Base-by-base conservation (phyloP, 164 flowering plant genomes). In the Nelumbo lutea region DNA sequence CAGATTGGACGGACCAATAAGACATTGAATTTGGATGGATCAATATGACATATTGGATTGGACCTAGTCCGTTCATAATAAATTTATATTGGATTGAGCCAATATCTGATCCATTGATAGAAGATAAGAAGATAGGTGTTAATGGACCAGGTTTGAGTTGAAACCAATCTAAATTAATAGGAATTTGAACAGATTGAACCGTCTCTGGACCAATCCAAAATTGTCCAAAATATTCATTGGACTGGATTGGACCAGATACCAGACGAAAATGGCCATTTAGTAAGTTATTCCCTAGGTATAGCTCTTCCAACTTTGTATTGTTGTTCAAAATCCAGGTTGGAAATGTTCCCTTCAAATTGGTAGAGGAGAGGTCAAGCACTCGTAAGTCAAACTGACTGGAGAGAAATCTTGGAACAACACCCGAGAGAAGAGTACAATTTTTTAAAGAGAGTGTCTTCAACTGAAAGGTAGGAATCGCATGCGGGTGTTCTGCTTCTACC, bases 381-480 rank as follows among this genome's bases (percentile, higher is more conserved):
- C 39, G 40, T 39, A 71, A 48, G 46, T 59, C 42, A 39, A 14
- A 9, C 46, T 71, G 68, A 39, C 3, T 11, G 6, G 55, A 46
- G 68, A 65, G 68, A 40, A 71, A 65, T 5, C 13, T 58, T 4
- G 47, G 64, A 44, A 55, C 9, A 6, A n/a, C 38, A 9, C 61
- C 38, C 3, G 42, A 1, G 45, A 43, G 14, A 6, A 70, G 47
- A 42, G 9, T 64, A 68, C 63, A 64, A 9, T 58, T 42, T 58
- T 64, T 38, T 9, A 71, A 42, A 2, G 1, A 10, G 5, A 71
- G 64, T 4, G 11, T 14, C 1, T 57, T 65, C 11, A 71, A 52
- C 55, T 71, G 73, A 42, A 71, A 64, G 3, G 40, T 1, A 11
- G 73, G 64, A 48, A 59, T n/a, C 68, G 59, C 47, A 5, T 57